phyloP scores from a whole-genome alignment of 495 filamentous ascomycete genomes.

The Penicillium soppii region DNA sequence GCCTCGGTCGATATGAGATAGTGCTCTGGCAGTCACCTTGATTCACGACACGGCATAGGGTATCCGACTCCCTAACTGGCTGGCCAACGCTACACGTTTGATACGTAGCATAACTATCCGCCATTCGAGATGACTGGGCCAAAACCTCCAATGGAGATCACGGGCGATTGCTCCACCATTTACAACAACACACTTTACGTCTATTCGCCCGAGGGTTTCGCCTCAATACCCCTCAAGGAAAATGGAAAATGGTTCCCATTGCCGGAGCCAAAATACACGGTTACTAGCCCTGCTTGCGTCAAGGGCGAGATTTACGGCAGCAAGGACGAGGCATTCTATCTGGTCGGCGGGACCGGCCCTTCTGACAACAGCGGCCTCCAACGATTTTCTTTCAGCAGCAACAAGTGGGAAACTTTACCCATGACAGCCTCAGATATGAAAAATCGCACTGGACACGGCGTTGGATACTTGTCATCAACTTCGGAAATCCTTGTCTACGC shows the following conservation, averaged over 20 bases:
- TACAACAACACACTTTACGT: slow-evolving; percentile 83
- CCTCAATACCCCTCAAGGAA: slow-evolving; percentile 64
- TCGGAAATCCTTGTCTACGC: slow-evolving; percentile 79
- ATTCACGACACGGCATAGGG: slow-evolving; percentile 18
- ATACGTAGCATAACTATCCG: slow-evolving; percentile 21
- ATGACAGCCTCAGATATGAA: slow-evolving; percentile 56
- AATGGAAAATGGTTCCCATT: slow-evolving; percentile 71
- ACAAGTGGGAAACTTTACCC: slow-evolving; percentile 70
- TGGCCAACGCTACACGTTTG: slow-evolving; percentile 36
- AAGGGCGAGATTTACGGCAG: slow-evolving; percentile 52
- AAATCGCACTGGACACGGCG: slow-evolving; percentile 71
- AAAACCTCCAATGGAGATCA: slow-evolving; percentile 61
- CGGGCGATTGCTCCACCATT: slow-evolving; percentile 79
- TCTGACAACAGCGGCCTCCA: slow-evolving; percentile 74
- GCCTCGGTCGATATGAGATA: slow-evolving; percentile 35
- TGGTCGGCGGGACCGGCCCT: slow-evolving; percentile 73
- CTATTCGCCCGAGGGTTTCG: slow-evolving; percentile 73
- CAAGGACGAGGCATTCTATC: slow-evolving; percentile 59
- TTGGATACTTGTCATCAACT: slow-evolving; percentile 68
- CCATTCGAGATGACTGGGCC: slow-evolving; percentile 59
- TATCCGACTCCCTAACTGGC: slow-evolving; percentile 24
- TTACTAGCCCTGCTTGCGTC: slow-evolving; percentile 77
- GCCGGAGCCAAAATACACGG: slow-evolving; percentile 56
- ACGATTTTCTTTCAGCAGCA: slow-evolving; percentile 72
- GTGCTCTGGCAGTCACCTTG: slow-evolving; percentile 43